phyloP scores from a whole-genome alignment of 169 alveolate genomes.

The Amoebophrya sp. region DNA sequence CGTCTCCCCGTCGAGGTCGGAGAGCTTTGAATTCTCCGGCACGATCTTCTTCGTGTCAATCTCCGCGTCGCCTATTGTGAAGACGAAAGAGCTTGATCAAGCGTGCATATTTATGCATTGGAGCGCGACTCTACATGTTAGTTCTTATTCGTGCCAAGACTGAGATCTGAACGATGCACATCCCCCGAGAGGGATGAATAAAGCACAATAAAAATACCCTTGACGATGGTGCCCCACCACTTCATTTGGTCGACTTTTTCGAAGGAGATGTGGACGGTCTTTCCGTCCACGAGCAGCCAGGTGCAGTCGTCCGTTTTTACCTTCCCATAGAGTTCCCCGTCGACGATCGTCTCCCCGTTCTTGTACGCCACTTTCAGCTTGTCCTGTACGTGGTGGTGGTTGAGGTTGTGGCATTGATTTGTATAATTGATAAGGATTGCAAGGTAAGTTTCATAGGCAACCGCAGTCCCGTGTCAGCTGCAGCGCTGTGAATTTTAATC shows the following conservation, averaged over 20 bases:
- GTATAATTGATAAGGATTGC: too few species aligned
- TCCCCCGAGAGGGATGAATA: too few species aligned
- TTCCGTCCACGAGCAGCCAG: slow-evolving; percentile 86
- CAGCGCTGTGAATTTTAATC: too few species aligned
- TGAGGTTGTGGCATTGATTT: too few species aligned
- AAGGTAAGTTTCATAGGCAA: too few species aligned
- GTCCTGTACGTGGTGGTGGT: too few species aligned
- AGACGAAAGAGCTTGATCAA: too few species aligned
- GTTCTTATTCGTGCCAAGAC: too few species aligned
- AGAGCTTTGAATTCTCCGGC: slow-evolving; percentile 90
- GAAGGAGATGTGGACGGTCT: slow-evolving; percentile 61
- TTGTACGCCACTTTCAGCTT: neutral
- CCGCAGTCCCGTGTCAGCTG: too few species aligned
- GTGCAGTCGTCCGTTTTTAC: slow-evolving; percentile 81
- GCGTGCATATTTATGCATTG: too few species aligned
- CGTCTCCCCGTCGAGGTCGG: slow-evolving; percentile 91
- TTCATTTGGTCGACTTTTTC: slow-evolving; percentile 77
- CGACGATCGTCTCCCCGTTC: slow-evolving; percentile 10
- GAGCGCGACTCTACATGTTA: too few species aligned
- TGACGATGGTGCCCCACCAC: slow-evolving; percentile 91
- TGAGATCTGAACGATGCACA: too few species aligned
- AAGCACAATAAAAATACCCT: slow-evolving; percentile 23
- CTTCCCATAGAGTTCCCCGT: slow-evolving; percentile 74
- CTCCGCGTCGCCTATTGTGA: slow-evolving; percentile 68
- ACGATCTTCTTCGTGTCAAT: slow-evolving; percentile 90